Evolutionary conservation across 2,329 filamentous ascomycete genomes (phyloP), one percentile per base, ranked within the genome.

Genomic region (Verticillium isaacii): DNA sequence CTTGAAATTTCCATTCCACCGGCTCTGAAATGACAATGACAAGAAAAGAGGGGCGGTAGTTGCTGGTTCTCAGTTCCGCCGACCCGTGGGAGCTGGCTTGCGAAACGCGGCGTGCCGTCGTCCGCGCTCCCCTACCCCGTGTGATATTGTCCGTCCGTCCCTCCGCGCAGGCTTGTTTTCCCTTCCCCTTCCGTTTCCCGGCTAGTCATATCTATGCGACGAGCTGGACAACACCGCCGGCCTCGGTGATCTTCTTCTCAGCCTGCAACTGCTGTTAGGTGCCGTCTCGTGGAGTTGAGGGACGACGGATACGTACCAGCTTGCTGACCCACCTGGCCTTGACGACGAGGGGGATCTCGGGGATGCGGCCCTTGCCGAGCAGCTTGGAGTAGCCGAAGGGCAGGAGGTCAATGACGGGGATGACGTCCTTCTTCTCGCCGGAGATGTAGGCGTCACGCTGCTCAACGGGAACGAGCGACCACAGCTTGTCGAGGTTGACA

Each of bases 401-500:
- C 68, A 98, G 90, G 80, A 99, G 92, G 85, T 99, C 94, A 85
- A 99, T 89, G 77, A 99, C 95, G 77, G 95, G 95, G 68, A 94
- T 93, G 78, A 91, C 96, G 81, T 97, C 92, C 79, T 88, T 89
- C 83, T 92, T 92, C 70, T 80, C 77, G 79, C 90, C 88, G 74
- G 81, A 81, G 75, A 97, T 79, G 87, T 98, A 98, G 81, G 92
- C 89, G 58, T 97, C 93, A 75, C 96, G 94, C 80, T 92, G 89
- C 84, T 99, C 95, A 71, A 82, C 81, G 76, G 96, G 95, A 77
- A 99, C 88, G 75, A 99, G 92, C 65, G 93, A 90, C 92, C 93
- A 97, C 71, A 99, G 90, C 94, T 98, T 99, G 84, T 98, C 95
- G 73, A 99, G 85, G 87, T 99, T 99, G 89, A 99, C 90, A 73